phyloP scores from a whole-genome alignment of 2,329 filamentous ascomycete species.

The Ophiostoma montium region DNA sequence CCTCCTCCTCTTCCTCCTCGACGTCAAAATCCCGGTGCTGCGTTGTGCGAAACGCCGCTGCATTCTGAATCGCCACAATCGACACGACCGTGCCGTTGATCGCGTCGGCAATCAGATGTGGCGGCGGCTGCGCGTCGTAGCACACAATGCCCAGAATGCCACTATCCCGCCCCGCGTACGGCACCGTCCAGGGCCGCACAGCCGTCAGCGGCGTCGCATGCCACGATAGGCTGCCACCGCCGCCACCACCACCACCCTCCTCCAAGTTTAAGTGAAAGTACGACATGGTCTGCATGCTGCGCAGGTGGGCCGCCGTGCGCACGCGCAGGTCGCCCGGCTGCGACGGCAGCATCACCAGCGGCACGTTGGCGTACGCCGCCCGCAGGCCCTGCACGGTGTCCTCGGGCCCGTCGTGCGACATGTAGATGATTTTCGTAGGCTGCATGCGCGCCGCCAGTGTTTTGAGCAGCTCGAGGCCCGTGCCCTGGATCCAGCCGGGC shows the following conservation, averaged over 20 bases:
- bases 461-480: conserved; percentile 50
- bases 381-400: conserved; percentile 42
- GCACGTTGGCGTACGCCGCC: conserved; percentile 25
- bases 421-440: conserved; percentile 51
- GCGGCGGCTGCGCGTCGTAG: conserved; percentile 49
- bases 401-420: conserved; percentile 48
- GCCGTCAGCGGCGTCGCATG: conserved; percentile 39
- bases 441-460: conserved; percentile 38
- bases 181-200: conserved; percentile 45
- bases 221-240: conserved; percentile 26
- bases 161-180: conserved; percentile 34
- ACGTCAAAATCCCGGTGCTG: neutral
- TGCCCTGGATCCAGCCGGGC: conserved; percentile 58
- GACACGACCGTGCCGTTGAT: conserved; percentile 60
- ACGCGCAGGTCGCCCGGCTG: conserved; percentile 39
- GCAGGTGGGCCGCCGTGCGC: conserved; percentile 49
- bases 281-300: conserved; percentile 65
- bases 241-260: neutral
- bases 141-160: conserved; percentile 53
- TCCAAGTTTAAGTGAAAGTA: conserved; percentile 49
- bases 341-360: conserved; percentile 41
- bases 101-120: conserved; percentile 44
- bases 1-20: neutral
- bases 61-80: conserved; percentile 45
- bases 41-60: conserved; percentile 27